phyloP scores from a whole-genome alignment of 192 early-diverging fungal species.

The Backusella tarrabulga region DNA sequence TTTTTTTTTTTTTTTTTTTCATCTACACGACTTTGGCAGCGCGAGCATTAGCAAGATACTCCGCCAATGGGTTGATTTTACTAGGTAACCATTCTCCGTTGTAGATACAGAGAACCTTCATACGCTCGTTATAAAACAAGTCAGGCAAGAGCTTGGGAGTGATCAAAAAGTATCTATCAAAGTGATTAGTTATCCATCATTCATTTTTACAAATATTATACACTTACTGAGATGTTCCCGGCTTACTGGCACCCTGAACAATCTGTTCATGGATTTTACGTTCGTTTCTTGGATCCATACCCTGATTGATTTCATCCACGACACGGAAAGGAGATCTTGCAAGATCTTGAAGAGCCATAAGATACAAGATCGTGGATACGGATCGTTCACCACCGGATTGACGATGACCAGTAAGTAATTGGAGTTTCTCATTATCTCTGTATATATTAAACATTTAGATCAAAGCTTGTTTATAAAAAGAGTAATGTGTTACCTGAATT shows the following conservation, averaged over 20 bases:
- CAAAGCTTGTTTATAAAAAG: background rate
- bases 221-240: constrained; percentile 67
- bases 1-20: background rate
- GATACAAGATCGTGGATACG: constrained; percentile 94
- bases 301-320: constrained; percentile 99
- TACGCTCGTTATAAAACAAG: constrained; percentile 86
- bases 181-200: too few relatives aligned
- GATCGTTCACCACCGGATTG: constrained; percentile 98
- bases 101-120: constrained; percentile 91
- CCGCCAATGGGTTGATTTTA: constrained; percentile 32
- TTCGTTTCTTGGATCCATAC: constrained; percentile 98
- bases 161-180: constrained; percentile 86
- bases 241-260: constrained; percentile 76
- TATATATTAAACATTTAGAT: background rate
- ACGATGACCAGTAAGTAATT: constrained; percentile 81
- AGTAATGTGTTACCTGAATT: constrained; percentile 65
- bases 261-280: constrained; percentile 91
- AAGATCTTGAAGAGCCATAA: constrained; percentile 90
- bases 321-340: constrained; percentile 93
- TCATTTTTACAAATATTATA: background rate
- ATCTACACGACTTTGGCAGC: background rate
- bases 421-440: constrained; percentile 77
- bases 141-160: constrained; percentile 98
- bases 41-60: constrained; percentile 20
- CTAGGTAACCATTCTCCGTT: constrained; percentile 90